Evolutionary conservation across 164 flowering plant genomes (phyloP), one percentile per base, ranked within the genome.

Genomic region (Nymphaea colorata): DNA sequence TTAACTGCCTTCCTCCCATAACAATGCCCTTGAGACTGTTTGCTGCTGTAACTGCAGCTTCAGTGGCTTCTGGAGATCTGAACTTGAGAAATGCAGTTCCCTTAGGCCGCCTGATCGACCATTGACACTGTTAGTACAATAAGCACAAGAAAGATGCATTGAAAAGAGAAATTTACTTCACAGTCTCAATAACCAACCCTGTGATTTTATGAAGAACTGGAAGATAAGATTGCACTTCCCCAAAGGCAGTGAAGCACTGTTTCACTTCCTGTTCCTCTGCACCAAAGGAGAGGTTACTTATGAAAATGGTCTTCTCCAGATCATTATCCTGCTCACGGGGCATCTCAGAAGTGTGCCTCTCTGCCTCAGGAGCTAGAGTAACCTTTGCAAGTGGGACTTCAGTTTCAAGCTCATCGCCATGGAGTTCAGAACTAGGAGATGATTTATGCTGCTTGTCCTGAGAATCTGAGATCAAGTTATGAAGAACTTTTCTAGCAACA

Each of bases 71-170:
- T 57, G 59, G 41, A 62, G 88, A 75, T 69, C 79, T 81, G 68
- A 90, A 91, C 84, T 86, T 88, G 67, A 95, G 85, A 81, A 95
- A 95, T 55, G 91, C 99, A 70, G 92, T 90, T 65, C 99, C 99
- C 75, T 71, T 87, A 41, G 98, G 98, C 63, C 98, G 87, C 83
- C 98, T 94, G 1, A 25, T 25, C 36, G 0, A 25, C 36, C 36
- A 82, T 68, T 25, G 36, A 25, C 36, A 25, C 36, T 1, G 36
- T 25, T 25, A 25, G 36, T 25, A 25, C 36, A 25, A 25, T 25
- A 25, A 25, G 36, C 36, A 25, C 36, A 25, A 25, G 59, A 55
- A 8, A 16, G 59, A 8, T 2, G 59, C 59, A 55, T 10, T 8
- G 16, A 55, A 16, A 8, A 55, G 16, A 55, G 59, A 55, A 10